Conservation (phyloP, 2,329 filamentous ascomycete genomes). For the Colletotrichum tropicale region DNA sequence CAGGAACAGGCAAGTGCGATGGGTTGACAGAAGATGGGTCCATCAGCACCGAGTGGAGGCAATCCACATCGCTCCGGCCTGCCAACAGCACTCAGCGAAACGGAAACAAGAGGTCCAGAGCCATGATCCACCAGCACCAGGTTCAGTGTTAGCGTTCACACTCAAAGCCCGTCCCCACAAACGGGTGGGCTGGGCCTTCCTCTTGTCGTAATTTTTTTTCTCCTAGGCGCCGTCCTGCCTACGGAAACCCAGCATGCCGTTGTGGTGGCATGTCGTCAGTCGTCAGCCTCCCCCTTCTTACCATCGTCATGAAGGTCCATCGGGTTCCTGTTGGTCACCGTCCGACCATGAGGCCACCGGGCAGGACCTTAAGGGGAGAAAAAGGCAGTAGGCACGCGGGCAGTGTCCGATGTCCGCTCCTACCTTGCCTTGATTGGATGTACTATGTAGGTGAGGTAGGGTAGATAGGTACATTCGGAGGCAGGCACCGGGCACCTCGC, state of each 20-base stretch:
- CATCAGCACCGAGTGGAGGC: not conserved
- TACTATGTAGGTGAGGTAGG: not conserved
- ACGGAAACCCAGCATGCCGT: not conserved
- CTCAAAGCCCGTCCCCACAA: not conserved
- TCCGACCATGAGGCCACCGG: not conserved
- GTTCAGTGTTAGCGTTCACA: not conserved
- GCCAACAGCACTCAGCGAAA: not conserved
- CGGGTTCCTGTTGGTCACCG: not conserved
- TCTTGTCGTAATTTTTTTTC: not conserved
- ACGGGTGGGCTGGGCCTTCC: not conserved
- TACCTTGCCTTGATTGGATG: not conserved
- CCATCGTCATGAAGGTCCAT: not conserved
- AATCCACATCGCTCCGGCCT: not conserved
- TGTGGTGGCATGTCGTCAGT: not conserved
- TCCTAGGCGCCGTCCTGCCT: not conserved
- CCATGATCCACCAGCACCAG: too few relatives aligned
- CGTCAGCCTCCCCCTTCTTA: not conserved
- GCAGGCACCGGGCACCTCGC: not conserved
- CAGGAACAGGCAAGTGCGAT: not conserved
- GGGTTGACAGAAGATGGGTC: conserved; percentile 9
- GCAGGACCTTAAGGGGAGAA: not conserved
- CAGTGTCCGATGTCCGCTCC: not conserved
- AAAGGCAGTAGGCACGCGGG: not conserved
- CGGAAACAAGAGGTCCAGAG: not conserved
- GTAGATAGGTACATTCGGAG: not conserved